Evolutionary conservation across 1,139 yeast species (phyloP), one percentile per base, ranked within the genome.

Genomic region (Blastobotrys arbuscula): DNA sequence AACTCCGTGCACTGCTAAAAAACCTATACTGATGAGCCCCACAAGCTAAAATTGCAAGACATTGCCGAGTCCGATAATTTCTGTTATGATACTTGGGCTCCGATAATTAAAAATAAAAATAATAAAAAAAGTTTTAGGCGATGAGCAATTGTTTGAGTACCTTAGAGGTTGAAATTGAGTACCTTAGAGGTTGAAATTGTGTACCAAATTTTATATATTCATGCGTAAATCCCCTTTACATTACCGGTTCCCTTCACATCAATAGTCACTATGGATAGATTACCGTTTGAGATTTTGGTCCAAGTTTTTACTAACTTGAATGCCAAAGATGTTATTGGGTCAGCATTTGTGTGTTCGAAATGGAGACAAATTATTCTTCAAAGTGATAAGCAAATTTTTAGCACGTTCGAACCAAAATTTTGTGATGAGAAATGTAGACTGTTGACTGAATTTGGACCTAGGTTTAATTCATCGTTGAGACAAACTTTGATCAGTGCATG

Each of bases 331-430:
- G 33, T 42, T 8, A n/a, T 42, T 12, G 13, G 18, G 7, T 3
- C 23, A 5, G 30, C 45, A 10, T 5, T 23, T 6, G 45, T 42
- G 23, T 42, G 45, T 13, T 6, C 12, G 3, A 19, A n/a, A 9
- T 42, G 45, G 45, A 28, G 45, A 19, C 16, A 20, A 2, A 21
- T 42, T 21, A 42, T 42, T 21, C 4, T 16, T 9, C 3, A 13
- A 13, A 42, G 45, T 21, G 45, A 42, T 30, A 10, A 3, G 4
- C 45, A 42, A 34, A 5, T 42, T 10, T 21, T 23, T 15, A 20
- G n/a, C 2, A 15, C n/a, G 6, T 3, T 21, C 23, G 23, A 21
- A 10, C n/a, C 7, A 2, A 16, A 21, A 15, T 10, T 3, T 6
- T 34, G 39, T 31, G 39, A 34, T 16, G 4, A 15, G 2, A 9